Base-by-base conservation (phyloP, 345 rosid genomes). In the Alliaria petiolata region DNA sequence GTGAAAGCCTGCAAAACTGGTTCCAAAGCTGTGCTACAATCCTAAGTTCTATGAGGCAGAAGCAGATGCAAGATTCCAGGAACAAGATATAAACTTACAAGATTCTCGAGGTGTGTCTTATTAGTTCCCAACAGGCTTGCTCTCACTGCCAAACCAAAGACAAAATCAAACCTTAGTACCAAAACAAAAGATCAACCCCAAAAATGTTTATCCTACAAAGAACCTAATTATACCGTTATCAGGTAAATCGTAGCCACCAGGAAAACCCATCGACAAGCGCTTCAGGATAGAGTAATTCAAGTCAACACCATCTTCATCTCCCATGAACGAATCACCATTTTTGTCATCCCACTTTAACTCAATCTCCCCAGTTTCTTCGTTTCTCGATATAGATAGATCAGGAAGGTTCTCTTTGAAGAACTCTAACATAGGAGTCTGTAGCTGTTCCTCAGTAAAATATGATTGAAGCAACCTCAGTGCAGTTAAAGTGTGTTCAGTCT, bases 351-450 rank as follows among this genome's bases (percentile, higher is more conserved):
- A 80, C 6, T 74, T 74, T 62, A 86, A 74, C 65, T 88, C 86
- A 15, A 88, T 70, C 44, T 75, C 58, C 15, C 93, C 93, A 69
- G 43, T 80, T 61, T 79, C 85, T 34, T 72, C 76, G 69, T 78
- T 81, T 75, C 62, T 75, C 19, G 54, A 57, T 6, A 89, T 30
- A 1, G 84, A 75, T 38, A 91, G 34, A 67, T 79, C 82, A 1
- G 96, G 86, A 71, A 85, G 85, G 35, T 80, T 85, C 72, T 86
- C 95, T 46, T 69, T 76, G 60, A 93, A 85, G 71, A 91, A 85
- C 30, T 83, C 81, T 19, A 79, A 72, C 14, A 68, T 85, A 26
- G 90, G 90, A 25, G 76, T 81, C 16, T 77, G 67, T 14, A 85
- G 79, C 80, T 91, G 91, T 56, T 83, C 85, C 61, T 86, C 65